These are phyloP conservation scores for Venturia aucupariae DNA, from an alignment of 2,329 filamentous ascomycete genomes.

Conservation along the genomic window DNA sequence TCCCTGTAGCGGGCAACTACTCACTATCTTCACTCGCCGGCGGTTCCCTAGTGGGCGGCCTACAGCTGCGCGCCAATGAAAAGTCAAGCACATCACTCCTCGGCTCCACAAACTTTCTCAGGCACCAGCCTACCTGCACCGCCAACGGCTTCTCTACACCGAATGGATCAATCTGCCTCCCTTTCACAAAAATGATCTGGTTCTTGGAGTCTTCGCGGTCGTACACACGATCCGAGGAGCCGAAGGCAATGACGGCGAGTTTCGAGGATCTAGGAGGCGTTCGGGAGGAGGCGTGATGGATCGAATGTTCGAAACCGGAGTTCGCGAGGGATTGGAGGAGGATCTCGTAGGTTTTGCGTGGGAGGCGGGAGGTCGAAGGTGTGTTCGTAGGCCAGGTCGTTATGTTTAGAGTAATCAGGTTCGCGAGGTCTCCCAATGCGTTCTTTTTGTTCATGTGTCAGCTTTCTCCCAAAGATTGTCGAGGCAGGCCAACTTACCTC, in stretches of 20 bases:
- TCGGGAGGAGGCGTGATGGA: neutral
- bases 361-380: conserved; percentile 31
- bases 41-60: conserved; percentile 30
- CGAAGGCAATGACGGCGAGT: conserved; percentile 38
- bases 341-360: conserved; percentile 36
- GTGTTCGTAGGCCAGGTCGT: conserved; percentile 39
- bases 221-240: conserved; percentile 37
- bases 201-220: conserved; percentile 38
- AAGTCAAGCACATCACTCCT: conserved; percentile 39
- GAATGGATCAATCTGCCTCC: conserved; percentile 33
- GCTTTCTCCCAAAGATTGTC: neutral
- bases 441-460: conserved; percentile 20
- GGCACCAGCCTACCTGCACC: conserved; percentile 36
- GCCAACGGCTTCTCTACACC: conserved; percentile 32
- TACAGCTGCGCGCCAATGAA: conserved; percentile 27
- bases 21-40: conserved; percentile 15
- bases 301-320: conserved; percentile 25
- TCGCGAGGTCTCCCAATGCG: conserved; percentile 29
- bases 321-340: conserved; percentile 34
- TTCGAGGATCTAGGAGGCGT: conserved; percentile 23
- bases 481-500: conserved; percentile 23
- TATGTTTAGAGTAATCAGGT: conserved; percentile 39
- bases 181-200: conserved; percentile 38
- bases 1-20: neutral
- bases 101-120: conserved; percentile 37